phyloP scores from a whole-genome alignment of 2,329 filamentous ascomycete genomes.

The Talaromyces sp. region DNA sequence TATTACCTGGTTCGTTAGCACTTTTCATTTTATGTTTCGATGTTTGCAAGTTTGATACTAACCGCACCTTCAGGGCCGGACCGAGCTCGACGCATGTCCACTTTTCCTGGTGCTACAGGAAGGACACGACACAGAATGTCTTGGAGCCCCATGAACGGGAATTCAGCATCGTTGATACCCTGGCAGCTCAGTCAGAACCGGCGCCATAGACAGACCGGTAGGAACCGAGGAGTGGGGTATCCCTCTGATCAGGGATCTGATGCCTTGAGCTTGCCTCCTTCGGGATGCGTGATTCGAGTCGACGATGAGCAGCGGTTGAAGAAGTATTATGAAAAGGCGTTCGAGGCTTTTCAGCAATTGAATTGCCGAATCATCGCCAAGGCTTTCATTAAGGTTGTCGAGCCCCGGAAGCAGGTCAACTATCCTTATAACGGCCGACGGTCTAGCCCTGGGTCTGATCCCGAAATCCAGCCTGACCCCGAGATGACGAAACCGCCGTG shows the following conservation, averaged over 20 bases:
- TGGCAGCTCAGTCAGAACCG: constrained; percentile 13
- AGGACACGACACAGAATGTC: constrained; percentile 10
- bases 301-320: constrained; percentile 21
- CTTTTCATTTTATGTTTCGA: not conserved
- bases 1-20: constrained; percentile 20
- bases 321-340: constrained; percentile 34
- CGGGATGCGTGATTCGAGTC: constrained; percentile 16
- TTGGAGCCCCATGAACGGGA: constrained; percentile 17
- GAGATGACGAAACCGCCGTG: constrained; percentile 37
- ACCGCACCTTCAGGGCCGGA: constrained; percentile 1
- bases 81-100: not conserved
- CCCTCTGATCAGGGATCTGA: constrained; percentile 26
- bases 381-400: constrained; percentile 37
- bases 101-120: constrained; percentile 3
- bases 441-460: constrained; percentile 14
- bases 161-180: constrained; percentile 8
- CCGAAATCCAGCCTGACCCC: constrained; percentile 27
- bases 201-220: constrained; percentile 9
- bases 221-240: constrained; percentile 5
- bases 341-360: constrained; percentile 36
- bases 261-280: constrained; percentile 27
- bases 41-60: not conserved
- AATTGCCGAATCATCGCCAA: constrained; percentile 39
- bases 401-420: constrained; percentile 40
- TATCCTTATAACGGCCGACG: constrained; percentile 41